A percentile compares a stretch with the other conserved stretches of the same genome.
Evolutionary conservation across 176 grass and related monocot genomes (phyloP).

Genomic region (Stipa capillata): DNA sequence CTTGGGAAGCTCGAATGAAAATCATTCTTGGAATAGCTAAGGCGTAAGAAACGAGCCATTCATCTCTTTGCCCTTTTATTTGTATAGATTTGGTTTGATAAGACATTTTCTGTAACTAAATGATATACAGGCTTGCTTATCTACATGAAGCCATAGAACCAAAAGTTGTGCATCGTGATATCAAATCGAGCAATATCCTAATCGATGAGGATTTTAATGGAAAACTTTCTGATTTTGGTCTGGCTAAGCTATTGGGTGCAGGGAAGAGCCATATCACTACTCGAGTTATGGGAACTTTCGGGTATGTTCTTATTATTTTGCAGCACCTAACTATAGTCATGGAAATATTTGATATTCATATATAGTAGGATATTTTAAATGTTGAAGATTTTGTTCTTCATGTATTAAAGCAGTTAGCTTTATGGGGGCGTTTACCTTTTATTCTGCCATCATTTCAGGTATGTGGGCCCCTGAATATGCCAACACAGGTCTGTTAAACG

Average conservation of each 20-base stretch:
- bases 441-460: conserved; percentile 33
- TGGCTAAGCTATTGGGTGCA: conserved; percentile 76
- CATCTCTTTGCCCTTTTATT: neutral
- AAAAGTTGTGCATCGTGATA: conserved; percentile 92
- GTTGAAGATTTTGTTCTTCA: neutral
- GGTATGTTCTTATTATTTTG: conserved; percentile 18
- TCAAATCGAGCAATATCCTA: conserved; percentile 86
- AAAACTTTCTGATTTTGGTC: conserved; percentile 83
- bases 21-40: conserved; percentile 69
- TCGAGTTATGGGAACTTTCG: conserved; percentile 88
- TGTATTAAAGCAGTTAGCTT: neutral
- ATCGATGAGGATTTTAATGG: conserved; percentile 89
- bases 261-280: conserved; percentile 86
- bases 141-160: conserved; percentile 89
- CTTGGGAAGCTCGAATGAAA: conserved; percentile 85
- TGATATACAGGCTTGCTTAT: conserved; percentile 61
- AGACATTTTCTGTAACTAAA: conserved; percentile 9
- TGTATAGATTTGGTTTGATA: neutral
- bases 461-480: conserved; percentile 83
- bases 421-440: neutral
- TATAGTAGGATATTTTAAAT: neutral
- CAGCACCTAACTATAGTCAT: neutral
- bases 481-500: conserved; percentile 66
- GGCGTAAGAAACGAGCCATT: conserved; percentile 37
- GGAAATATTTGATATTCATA: neutral